Percentiles rank a stretch among this genome's conserved stretches.
phyloP scores from a whole-genome alignment of 2,329 filamentous ascomycete genomes.

The Aspergillus fischeri region DNA sequence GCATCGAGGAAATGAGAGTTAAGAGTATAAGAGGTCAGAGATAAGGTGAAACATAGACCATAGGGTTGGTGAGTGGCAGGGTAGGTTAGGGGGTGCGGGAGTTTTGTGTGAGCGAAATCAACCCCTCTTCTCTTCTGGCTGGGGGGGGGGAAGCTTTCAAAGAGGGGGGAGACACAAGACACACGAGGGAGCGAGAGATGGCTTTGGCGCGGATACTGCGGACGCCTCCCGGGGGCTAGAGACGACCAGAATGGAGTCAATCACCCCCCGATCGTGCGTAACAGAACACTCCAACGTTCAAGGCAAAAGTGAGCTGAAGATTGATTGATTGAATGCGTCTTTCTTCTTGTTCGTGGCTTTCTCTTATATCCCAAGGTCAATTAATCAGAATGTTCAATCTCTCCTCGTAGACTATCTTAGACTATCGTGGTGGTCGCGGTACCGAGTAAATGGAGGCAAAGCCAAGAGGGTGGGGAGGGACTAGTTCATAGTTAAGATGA shows the following conservation, averaged over 20 bases:
- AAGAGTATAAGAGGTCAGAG: slow-evolving; percentile 13
- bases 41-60: slow-evolving; percentile 12
- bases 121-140: slow-evolving; percentile 3
- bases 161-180: slow-evolving; percentile 1
- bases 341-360: background rate
- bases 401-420: background rate
- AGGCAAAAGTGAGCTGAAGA: too few relatives aligned
- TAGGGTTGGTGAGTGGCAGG: slow-evolving; percentile 27
- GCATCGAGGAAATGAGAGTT: slow-evolving; percentile 58
- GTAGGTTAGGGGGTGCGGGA: slow-evolving; percentile 3
- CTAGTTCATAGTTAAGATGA: background rate
- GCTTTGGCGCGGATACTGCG: slow-evolving; percentile 16
- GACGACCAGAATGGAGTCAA: background rate
- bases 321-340: background rate
- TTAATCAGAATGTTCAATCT: background rate
- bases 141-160: slow-evolving; percentile 1
- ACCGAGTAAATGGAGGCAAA: background rate
- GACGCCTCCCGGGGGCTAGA: slow-evolving; percentile 2
- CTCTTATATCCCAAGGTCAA: background rate
- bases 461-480: background rate
- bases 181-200: background rate
- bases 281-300: background rate
- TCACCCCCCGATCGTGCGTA: slow-evolving; percentile 3
- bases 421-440: background rate
- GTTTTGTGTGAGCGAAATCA: background rate